These are phyloP conservation scores for Pyrus hybrid DNA, from an alignment of 331 rosid genomes.

Conservation along the genomic window DNA sequence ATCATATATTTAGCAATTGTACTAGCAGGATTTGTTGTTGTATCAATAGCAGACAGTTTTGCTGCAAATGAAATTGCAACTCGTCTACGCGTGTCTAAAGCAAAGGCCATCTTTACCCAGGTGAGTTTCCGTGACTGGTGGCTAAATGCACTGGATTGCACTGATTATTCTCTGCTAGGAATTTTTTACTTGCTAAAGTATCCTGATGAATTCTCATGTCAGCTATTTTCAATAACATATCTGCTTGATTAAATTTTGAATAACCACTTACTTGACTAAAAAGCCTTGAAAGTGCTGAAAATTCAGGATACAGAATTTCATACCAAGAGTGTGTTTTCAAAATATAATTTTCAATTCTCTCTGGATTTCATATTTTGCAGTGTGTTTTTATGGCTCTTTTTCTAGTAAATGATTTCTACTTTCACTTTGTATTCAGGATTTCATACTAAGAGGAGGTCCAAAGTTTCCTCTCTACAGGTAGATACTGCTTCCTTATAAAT, in stretches of 20 bases:
- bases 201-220: background rate
- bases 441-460: slow-evolving; percentile 73
- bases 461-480: slow-evolving; percentile 84
- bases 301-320: background rate
- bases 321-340: too few species aligned
- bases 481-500: background rate
- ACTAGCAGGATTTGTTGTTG: slow-evolving; percentile 70
- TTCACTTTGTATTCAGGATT: slow-evolving; percentile 57
- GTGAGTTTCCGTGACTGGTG: too few species aligned
- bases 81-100: slow-evolving; percentile 62
- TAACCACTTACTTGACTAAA: too few species aligned
- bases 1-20: slow-evolving; percentile 71
- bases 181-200: background rate
- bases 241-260: too few species aligned
- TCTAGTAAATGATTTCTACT: background rate
- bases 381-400: background rate
- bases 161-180: background rate
- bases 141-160: too few species aligned
- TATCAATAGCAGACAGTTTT: slow-evolving; percentile 91
- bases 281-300: background rate
- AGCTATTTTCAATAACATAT: too few species aligned
- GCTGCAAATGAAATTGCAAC: slow-evolving; percentile 69
- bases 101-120: slow-evolving; percentile 84
- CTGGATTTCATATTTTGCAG: background rate
- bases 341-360: too few species aligned